These are phyloP conservation scores for Xylariaceae sp. DNA, from an alignment of 2,329 filamentous ascomycete genomes.

Conservation along the genomic window DNA sequence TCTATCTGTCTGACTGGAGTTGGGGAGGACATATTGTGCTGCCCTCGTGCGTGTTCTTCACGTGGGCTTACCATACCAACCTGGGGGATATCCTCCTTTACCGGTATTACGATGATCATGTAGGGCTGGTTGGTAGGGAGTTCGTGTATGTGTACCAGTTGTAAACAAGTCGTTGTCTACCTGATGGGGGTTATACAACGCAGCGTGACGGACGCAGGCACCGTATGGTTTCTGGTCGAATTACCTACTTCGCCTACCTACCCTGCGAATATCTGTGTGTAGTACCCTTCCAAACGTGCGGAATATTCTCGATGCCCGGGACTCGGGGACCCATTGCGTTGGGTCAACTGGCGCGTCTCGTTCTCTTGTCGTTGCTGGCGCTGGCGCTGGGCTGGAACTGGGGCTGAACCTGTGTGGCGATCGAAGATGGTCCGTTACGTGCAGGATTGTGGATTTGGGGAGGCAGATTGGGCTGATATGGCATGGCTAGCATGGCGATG, in stretches of 20 bases:
- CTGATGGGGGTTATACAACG: neutral
- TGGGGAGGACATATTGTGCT: neutral
- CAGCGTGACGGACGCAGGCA: neutral
- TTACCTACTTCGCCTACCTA: neutral
- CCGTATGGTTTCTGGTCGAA: neutral
- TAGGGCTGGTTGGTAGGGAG: too few relatives aligned
- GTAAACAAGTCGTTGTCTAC: neutral
- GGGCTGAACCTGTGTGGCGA: too few relatives aligned
- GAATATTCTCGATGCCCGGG: neutral
- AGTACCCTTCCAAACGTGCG: neutral
- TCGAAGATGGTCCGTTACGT: too few relatives aligned
- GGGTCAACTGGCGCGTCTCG: too few relatives aligned
- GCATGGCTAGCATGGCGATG: too few relatives aligned
- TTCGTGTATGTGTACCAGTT: neutral
- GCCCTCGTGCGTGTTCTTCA: neutral
- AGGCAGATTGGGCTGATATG: too few relatives aligned
- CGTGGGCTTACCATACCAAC: neutral
- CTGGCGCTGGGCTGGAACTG: too few relatives aligned
- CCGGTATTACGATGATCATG: too few relatives aligned
- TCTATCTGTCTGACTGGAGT: neutral
- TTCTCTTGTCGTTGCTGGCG: too few relatives aligned
- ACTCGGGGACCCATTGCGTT: too few relatives aligned
- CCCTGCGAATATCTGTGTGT: neutral
- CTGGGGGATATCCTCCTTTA: too few relatives aligned
- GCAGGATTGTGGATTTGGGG: too few relatives aligned